Conservation (phyloP, 768 basidiomycete genomes). For the Lactarius akahatsu region DNA sequence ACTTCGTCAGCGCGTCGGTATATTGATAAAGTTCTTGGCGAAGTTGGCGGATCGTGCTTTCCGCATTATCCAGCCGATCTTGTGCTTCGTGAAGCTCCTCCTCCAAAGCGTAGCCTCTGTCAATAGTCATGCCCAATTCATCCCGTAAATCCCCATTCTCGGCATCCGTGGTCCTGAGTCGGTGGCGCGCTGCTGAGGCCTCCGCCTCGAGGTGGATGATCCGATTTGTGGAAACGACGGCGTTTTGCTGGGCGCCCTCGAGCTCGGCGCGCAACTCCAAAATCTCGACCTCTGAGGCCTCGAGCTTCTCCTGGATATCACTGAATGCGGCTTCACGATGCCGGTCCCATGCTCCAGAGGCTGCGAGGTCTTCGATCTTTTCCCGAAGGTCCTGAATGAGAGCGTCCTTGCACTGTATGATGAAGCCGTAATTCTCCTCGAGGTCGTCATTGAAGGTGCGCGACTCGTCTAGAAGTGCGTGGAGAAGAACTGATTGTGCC, state of each 20-base stretch:
- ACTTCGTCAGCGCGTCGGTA: neutral
- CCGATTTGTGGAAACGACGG: conserved; percentile 28
- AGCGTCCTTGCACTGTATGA: conserved; percentile 28
- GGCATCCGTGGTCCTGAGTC: conserved; percentile 13
- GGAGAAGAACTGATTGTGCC: conserved; percentile 21
- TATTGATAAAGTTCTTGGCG: conserved; percentile 22
- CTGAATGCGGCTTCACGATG: conserved; percentile 19
- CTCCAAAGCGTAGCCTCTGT: conserved; percentile 23
- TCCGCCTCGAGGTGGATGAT: conserved; percentile 30
- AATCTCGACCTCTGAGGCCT: conserved; percentile 24
- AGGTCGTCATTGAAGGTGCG: conserved; percentile 24
- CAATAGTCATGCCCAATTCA: conserved; percentile 8
- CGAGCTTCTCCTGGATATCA: conserved; percentile 26
- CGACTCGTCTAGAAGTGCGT: conserved; percentile 23
- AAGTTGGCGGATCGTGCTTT: conserved; percentile 15
- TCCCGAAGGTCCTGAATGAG: conserved; percentile 29
- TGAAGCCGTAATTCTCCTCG: conserved; percentile 22
- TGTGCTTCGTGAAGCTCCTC: conserved; percentile 17
- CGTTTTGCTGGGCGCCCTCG: conserved; percentile 28
- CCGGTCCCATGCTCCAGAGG: conserved; percentile 5
- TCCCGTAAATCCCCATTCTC: conserved; percentile 24
- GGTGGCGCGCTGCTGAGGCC: conserved; percentile 13
- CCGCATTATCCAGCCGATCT: conserved; percentile 15
- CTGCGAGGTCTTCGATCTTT: conserved; percentile 13
- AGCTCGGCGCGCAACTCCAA: conserved; percentile 26